Evolutionary conservation across 192 early-diverging fungal genomes (phyloP).

Genomic region (Blastocladiella britannica): DNA sequence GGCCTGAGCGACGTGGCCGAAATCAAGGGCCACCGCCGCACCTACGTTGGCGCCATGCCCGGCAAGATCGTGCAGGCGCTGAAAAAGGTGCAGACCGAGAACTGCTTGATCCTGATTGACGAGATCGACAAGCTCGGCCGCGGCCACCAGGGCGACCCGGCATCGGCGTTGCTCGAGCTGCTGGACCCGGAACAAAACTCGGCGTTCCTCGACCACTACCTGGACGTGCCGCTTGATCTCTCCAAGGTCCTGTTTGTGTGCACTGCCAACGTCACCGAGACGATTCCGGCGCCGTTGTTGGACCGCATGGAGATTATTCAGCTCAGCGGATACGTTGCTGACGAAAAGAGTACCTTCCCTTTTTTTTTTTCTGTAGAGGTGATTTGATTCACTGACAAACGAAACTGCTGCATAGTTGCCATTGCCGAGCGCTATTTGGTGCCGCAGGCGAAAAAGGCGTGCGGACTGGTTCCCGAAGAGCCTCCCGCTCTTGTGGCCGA

Average conservation of each 20-base stretch:
- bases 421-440: constrained; percentile 85
- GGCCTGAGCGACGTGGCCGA: constrained; percentile 95
- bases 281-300: constrained; percentile 89
- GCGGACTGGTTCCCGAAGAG: no score
- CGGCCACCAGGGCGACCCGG: constrained; percentile 93
- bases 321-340: constrained; percentile 72
- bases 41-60: constrained; percentile 99
- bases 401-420: constrained; percentile 59
- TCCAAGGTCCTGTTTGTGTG: constrained; percentile 98
- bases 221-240: constrained; percentile 95
- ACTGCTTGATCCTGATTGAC: constrained; percentile 92
- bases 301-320: constrained; percentile 98
- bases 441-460: constrained; percentile 58
- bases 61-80: constrained; percentile 97
- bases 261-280: constrained; percentile 92
- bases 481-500: no score
- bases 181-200: constrained; percentile 95
- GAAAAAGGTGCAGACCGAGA: constrained; percentile 97
- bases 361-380: not conserved
- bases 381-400: constrained; percentile 25
- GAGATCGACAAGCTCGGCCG: constrained; percentile 97
- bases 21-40: constrained; percentile 96
- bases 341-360: no score
- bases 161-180: constrained; percentile 86
- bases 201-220: constrained; percentile 97